Percentiles rank a stretch among this genome's conserved stretches.
Conservation (phyloP, 176 grass and related monocot genomes). For the Carex kokanica region DNA sequence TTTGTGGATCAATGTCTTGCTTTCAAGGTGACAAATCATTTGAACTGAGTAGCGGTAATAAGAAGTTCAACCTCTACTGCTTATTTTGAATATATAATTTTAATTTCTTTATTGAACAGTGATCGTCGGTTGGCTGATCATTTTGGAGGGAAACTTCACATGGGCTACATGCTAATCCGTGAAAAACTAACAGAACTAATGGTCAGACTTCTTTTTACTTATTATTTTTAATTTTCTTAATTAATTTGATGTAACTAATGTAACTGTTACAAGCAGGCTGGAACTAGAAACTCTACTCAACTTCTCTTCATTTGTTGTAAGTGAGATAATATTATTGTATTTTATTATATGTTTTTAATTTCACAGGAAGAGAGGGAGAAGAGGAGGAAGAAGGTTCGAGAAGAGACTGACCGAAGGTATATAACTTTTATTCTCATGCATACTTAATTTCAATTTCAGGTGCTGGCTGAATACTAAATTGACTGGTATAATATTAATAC, state of each 20-base stretch:
- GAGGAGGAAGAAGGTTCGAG: conserved; percentile 51
- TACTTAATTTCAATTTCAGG: neutral
- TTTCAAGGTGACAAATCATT: neutral
- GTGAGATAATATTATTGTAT: conserved; percentile 12
- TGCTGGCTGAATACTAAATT: neutral
- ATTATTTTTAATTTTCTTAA: neutral
- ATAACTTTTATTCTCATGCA: neutral
- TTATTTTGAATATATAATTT: conserved; percentile 26
- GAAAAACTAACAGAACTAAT: conserved; percentile 72
- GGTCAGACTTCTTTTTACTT: conserved; percentile 35
- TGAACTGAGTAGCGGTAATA: neutral
- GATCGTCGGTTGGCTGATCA: conserved; percentile 95
- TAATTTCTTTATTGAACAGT: conserved; percentile 40
- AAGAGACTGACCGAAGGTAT: conserved; percentile 61
- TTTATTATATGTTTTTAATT: conserved; percentile 35
- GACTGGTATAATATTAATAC: neutral
- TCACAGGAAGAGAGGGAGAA: conserved; percentile 84
- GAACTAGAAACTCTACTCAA: conserved; percentile 12
- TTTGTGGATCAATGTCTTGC: neutral
- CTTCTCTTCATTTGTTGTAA: conserved; percentile 27
- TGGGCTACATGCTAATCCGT: conserved; percentile 92
- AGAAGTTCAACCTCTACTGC: conserved; percentile 10
- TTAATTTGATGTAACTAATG: conserved; percentile 21
- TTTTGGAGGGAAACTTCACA: conserved; percentile 98
- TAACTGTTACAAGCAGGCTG: conserved; percentile 27